Conservation (phyloP, 352 stramenopile genomes). For the Phytophthora lateralis region DNA sequence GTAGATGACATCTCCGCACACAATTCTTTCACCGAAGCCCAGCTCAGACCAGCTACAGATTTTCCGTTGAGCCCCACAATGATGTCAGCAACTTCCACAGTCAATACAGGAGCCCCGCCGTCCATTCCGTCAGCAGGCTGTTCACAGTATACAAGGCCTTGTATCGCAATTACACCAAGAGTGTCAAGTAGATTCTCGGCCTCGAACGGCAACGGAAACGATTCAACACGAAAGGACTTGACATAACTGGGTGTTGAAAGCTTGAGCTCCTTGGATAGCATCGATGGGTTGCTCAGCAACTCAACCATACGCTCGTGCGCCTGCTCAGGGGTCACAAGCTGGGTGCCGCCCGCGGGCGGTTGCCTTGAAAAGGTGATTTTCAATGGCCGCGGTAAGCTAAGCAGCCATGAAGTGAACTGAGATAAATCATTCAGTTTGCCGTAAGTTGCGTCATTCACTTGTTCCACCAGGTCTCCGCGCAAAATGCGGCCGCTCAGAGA, state of each 20-base stretch:
- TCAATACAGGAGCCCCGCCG: slow-evolving; percentile 7
- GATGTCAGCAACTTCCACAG: slow-evolving; percentile 48
- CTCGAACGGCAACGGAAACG: slow-evolving; percentile 48
- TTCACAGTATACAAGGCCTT: slow-evolving; percentile 46
- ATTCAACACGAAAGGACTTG: slow-evolving; percentile 44
- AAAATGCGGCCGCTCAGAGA: slow-evolving; percentile 66
- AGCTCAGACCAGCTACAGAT: slow-evolving; percentile 48
- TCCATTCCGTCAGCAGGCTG: slow-evolving; percentile 8
- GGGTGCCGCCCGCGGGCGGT: slow-evolving; percentile 3
- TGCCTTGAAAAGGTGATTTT: slow-evolving; percentile 69
- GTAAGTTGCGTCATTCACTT: slow-evolving; percentile 69
- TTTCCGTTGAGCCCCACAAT: slow-evolving; percentile 74
- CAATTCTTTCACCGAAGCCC: slow-evolving; percentile 46
- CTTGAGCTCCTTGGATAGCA: slow-evolving; percentile 34
- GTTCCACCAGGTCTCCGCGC: slow-evolving; percentile 75
- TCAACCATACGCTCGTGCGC: slow-evolving; percentile 28
- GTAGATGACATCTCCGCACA: slow-evolving; percentile 38
- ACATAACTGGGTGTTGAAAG: slow-evolving; percentile 31
- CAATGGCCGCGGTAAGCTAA: slow-evolving; percentile 69
- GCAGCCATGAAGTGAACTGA: slow-evolving; percentile 78
- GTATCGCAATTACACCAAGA: slow-evolving; percentile 44
- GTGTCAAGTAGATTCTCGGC: slow-evolving; percentile 43
- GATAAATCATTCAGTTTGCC: slow-evolving; percentile 73
- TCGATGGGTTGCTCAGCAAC: slow-evolving; percentile 26
- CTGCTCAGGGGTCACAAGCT: slow-evolving; percentile 9